A percentile compares a stretch with the other conserved stretches of the same genome.
phyloP scores from a whole-genome alignment of 2,329 filamentous ascomycete genomes.

The Claviceps spartinae region DNA sequence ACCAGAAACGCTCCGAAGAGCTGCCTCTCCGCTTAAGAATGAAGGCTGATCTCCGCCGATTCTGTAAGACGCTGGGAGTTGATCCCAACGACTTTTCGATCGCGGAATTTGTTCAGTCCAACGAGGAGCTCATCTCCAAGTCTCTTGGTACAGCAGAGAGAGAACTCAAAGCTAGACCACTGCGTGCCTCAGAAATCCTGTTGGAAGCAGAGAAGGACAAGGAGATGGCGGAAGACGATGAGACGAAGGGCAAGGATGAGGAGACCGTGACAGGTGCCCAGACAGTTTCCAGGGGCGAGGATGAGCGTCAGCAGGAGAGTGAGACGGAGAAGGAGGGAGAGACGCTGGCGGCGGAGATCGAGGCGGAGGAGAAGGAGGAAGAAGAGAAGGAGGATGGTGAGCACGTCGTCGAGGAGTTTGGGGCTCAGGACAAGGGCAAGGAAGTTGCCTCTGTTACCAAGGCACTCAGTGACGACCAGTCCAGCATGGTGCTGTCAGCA shows the following conservation, averaged over 20 bases:
- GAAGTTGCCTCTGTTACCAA: slow-evolving; percentile 9
- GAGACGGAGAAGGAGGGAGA: background rate
- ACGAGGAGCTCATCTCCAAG: slow-evolving; percentile 20
- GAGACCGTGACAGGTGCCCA: background rate
- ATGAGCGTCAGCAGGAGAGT: background rate
- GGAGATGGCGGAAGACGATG: background rate
- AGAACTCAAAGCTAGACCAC: slow-evolving; percentile 19
- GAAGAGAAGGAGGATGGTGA: background rate
- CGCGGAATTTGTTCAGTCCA: slow-evolving; percentile 19
- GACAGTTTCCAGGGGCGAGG: background rate
- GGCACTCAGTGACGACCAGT: slow-evolving; percentile 10
- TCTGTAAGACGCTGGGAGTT: slow-evolving; percentile 24
- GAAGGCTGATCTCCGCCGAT: slow-evolving; percentile 20
- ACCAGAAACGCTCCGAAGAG: slow-evolving; percentile 21
- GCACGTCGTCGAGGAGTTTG: background rate
- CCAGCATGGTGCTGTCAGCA: slow-evolving; percentile 14
- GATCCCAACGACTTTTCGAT: slow-evolving; percentile 19
- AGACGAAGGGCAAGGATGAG: background rate
- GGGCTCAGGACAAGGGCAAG: background rate
- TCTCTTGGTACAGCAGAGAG: slow-evolving; percentile 23
- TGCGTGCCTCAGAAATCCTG: slow-evolving; percentile 13
- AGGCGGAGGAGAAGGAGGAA: background rate
- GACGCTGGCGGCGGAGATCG: background rate
- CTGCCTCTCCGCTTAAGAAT: slow-evolving; percentile 22
- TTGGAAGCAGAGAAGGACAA: slow-evolving; percentile 10